Conservation (phyloP, 129 eudicot species). For the Flaveria ramosissima region DNA sequence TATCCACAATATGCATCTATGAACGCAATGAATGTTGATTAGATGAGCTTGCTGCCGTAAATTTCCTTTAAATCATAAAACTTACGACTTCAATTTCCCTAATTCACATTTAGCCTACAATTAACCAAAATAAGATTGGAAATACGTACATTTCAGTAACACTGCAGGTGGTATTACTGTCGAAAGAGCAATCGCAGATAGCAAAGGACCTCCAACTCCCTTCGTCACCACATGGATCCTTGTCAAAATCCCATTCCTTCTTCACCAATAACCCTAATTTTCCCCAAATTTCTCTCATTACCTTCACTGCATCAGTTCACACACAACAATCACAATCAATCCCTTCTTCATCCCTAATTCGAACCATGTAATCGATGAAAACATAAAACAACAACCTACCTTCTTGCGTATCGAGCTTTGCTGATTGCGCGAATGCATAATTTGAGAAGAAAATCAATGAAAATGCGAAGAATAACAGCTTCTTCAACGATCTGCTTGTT, state of each 20-base stretch:
- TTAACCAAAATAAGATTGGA: not conserved
- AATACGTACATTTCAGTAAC: constrained; percentile 52
- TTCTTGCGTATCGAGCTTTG: constrained; percentile 23
- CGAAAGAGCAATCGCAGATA: constrained; percentile 51
- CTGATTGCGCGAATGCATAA: constrained; percentile 20
- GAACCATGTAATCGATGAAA: constrained; percentile 5
- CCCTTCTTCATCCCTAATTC: not conserved
- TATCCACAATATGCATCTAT: not conserved
- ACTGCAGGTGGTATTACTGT: constrained; percentile 8
- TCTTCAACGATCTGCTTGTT: constrained; percentile 16
- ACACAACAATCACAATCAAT: constrained; percentile 12
- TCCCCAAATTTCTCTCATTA: constrained; percentile 51
- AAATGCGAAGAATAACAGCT: not conserved
- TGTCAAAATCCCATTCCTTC: constrained; percentile 59
- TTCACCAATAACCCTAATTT: constrained; percentile 39
- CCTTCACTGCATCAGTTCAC: constrained; percentile 47
- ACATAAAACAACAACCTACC: constrained; percentile 8
- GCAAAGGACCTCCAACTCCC: constrained; percentile 61
- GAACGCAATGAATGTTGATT: not conserved
- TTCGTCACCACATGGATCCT: constrained; percentile 61
- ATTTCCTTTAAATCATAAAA: no score
- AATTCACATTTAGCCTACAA: not conserved
- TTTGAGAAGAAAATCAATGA: constrained; percentile 7
- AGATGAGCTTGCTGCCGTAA: not conserved
- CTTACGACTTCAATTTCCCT: constrained; percentile 4